Base-by-base conservation (phyloP, 805 yeast genomes). In the Candida cerambycidarum region DNA sequence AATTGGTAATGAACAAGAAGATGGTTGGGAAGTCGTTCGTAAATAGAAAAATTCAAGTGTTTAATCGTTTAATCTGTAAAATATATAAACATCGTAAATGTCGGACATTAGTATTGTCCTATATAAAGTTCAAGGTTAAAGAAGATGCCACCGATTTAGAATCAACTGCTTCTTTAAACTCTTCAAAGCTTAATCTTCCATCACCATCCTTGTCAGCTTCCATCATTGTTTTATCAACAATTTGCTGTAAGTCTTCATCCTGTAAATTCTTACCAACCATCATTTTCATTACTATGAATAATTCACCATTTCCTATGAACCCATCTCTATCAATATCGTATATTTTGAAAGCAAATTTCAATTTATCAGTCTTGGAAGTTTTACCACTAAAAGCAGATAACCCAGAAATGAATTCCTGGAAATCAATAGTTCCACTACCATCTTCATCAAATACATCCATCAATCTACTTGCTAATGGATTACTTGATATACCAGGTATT, bases 261-360 rank as follows among this genome's bases (percentile, higher is more conserved):
- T 81, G 84, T 44, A 95, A 67, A 57, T 93, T 89, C 53, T 81
- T 83, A 1, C 98, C 99, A 19, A 95, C 99, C 99, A 93, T 93
- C 79, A 88, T 86, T 64, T 93, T 87, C 67, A 93, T 71, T 31
- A 93, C 98, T 31, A 92, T 74, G 56, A 84, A 93, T 43, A 93
- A 64, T 65, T 93, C 99, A 17, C 99, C 99, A 59, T 92, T 92
- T 2, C 97, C 90, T 28, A 93, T 88, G 59, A 58, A 89, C 0
- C 99, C 99, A 60, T 93, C 99, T 43, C 89, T 76, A 63, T 93
- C 99, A 49, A 93, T 89, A 59, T 93, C 99, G 59, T 93, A 93
- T 14, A 93, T 89, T 56, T 83, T 86, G 67, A 93, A 93, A 9
- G 97, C 93, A 69, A 95, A 93, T 57, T 73, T 73, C 45, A 92